Percentiles rank a stretch among this genome's conserved stretches.
Conservation (phyloP, 805 yeast species). For the Schizosaccharomyces japonicus region DNA sequence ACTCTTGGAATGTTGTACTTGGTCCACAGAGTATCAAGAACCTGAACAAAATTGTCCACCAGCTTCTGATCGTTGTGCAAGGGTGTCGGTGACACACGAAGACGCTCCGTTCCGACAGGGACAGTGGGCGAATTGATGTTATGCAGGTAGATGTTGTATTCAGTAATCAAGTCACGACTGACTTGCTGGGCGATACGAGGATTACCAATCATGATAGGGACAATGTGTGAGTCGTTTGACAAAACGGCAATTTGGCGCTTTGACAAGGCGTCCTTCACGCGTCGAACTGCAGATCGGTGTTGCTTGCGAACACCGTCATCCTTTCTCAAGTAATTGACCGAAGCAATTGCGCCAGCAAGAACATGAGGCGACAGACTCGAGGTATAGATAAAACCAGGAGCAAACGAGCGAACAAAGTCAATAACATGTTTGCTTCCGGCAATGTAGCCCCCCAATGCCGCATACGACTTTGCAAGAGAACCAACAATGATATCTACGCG, state of each 20-base stretch:
- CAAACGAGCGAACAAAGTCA: constrained; percentile 88
- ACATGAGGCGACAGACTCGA: constrained; percentile 88
- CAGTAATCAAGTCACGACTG: constrained; percentile 63
- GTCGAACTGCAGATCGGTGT: constrained; percentile 68
- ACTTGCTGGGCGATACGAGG: constrained; percentile 82
- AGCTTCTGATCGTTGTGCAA: constrained; percentile 33
- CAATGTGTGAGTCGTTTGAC: constrained; percentile 93
- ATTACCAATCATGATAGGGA: constrained; percentile 83
- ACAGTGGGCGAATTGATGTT: constrained; percentile 98
- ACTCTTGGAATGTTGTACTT: not conserved
- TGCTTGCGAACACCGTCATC: constrained; percentile 53
- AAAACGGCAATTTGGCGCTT: constrained; percentile 73
- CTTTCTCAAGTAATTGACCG: constrained; percentile 61
- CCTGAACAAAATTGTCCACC: not conserved
- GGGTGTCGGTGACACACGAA: constrained; percentile 94
- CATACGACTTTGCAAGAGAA: constrained; percentile 89
- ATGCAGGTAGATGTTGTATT: constrained; percentile 80
- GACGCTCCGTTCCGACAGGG: constrained; percentile 81
- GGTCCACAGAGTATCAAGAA: not conserved
- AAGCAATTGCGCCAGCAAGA: constrained; percentile 83
- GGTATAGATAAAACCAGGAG: constrained; percentile 94
- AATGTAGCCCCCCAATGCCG: constrained; percentile 91
- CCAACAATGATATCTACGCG: constrained; percentile 92
- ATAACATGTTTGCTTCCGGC: constrained; percentile 65
- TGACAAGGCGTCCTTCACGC: constrained; percentile 50